Evolutionary conservation across 2,329 filamentous ascomycete species (phyloP).

Genomic region (Sordariomycetes sp.): DNA sequence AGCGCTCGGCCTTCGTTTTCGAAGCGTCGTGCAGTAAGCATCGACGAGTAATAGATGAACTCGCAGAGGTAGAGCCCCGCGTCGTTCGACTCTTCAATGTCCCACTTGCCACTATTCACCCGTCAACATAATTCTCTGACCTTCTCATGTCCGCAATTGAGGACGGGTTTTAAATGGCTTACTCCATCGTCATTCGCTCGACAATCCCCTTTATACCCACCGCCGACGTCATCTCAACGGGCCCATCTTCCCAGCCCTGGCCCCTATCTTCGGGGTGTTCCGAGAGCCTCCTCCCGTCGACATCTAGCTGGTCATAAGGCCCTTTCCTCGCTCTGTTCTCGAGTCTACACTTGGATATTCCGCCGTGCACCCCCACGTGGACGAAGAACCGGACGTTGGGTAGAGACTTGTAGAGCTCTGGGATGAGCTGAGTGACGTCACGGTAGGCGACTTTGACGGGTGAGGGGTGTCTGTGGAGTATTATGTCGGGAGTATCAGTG

Average conservation of each 20-base stretch:
- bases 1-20: background rate
- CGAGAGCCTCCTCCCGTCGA: background rate
- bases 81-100: background rate
- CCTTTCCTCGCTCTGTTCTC: constrained; percentile 1
- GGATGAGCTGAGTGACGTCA: background rate
- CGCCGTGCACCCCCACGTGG: background rate
- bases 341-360: background rate
- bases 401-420: background rate
- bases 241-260: background rate
- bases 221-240: background rate
- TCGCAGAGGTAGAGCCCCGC: constrained; percentile 1
- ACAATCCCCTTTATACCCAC: background rate
- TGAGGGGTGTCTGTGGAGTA: background rate
- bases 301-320: background rate
- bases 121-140: background rate
- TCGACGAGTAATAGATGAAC: constrained; percentile 2
- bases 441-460: constrained; percentile 1
- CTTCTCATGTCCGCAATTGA: no score
- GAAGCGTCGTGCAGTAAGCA: background rate
- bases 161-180: background rate
- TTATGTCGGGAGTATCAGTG: background rate
- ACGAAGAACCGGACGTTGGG: background rate
- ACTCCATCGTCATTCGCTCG: background rate
- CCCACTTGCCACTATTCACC: background rate
- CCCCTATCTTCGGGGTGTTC: background rate